These are phyloP conservation scores for Laetiporus sulphureus DNA, from an alignment of 1,284 basidiomycete species.

Conservation along the genomic window DNA sequence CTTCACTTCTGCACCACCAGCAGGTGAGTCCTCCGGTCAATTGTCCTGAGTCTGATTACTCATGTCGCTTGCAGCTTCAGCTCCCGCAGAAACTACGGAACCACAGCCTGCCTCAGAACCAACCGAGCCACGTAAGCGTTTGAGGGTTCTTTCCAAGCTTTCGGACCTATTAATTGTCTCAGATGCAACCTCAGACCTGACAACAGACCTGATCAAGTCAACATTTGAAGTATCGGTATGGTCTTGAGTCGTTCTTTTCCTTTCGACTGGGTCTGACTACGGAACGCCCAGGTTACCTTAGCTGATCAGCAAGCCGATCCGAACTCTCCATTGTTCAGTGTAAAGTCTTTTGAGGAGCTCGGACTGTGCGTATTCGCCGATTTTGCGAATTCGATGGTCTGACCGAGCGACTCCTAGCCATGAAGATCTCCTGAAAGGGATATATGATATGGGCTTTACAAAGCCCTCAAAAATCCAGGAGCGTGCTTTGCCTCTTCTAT, in stretches of 20 bases:
- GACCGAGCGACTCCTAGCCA: slow-evolving; percentile 43
- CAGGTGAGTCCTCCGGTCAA: slow-evolving; percentile 25
- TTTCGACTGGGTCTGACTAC: slow-evolving; percentile 13
- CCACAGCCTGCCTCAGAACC: no score
- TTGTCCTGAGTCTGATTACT: background rate
- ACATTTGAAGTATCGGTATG: slow-evolving; percentile 71
- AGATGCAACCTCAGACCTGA: no score
- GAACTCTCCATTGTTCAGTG: slow-evolving; percentile 91
- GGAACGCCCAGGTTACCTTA: slow-evolving; percentile 73
- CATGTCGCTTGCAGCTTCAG: no score
- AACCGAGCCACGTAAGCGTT: no score
- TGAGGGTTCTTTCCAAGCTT: no score
- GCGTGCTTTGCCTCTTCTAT: slow-evolving; percentile 87
- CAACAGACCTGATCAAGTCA: slow-evolving; percentile 59
- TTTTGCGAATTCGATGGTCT: background rate
- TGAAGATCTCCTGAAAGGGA: slow-evolving; percentile 89
- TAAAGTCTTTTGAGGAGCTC: slow-evolving; percentile 92
- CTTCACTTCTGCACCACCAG: slow-evolving; percentile 42
- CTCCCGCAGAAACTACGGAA: slow-evolving; percentile 6
- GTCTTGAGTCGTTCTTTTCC: slow-evolving; percentile 1
- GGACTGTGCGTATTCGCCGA: slow-evolving; percentile 61
- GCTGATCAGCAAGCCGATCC: slow-evolving; percentile 97
- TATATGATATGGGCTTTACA: slow-evolving; percentile 94
- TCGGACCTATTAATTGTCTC: no score
- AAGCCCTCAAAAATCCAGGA: slow-evolving; percentile 99